These are phyloP conservation scores for Trypanosoma theileri DNA, from an alignment of 208 protist species.

Conservation along the genomic window DNA sequence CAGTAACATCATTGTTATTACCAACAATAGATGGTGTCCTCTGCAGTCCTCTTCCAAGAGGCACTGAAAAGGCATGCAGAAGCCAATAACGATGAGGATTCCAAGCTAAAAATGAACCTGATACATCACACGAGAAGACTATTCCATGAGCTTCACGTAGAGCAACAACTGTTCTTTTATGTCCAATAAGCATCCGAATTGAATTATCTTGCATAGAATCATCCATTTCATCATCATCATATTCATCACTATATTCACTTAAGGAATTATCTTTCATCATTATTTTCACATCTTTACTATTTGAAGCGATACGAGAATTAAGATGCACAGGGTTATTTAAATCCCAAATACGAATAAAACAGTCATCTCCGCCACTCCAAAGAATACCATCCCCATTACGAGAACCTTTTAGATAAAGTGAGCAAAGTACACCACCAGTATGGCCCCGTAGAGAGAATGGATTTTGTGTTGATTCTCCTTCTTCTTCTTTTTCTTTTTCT, in stretches of 20 bases:
- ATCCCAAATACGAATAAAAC: conserved; percentile 24
- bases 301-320: neutral
- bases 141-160: neutral
- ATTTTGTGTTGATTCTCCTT: neutral
- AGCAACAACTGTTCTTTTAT: conserved; percentile 18
- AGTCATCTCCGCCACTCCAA: conserved; percentile 28
- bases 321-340: conserved; percentile 12
- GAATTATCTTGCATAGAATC: conserved; percentile 19
- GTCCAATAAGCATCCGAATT: conserved; percentile 20
- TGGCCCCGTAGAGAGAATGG: conserved; percentile 16
- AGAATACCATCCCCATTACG: neutral
- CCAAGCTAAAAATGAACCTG: conserved; percentile 22
- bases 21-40: neutral
- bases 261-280: neutral
- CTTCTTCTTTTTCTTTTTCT: neutral
- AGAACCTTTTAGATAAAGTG: neutral
- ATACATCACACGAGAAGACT: conserved; percentile 26
- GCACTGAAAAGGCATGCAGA: conserved; percentile 22
- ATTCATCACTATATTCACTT: neutral
- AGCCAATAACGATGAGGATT: conserved; percentile 24
- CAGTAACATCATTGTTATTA: neutral
- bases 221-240: conserved; percentile 4
- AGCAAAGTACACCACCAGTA: conserved; percentile 17
- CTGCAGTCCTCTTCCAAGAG: neutral
- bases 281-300: neutral